A percentile compares a stretch with the other conserved stretches of the same genome.
These are phyloP conservation scores for Rhypophila decipiens DNA, from an alignment of 495 filamentous ascomycete species.

Conservation along the genomic window DNA sequence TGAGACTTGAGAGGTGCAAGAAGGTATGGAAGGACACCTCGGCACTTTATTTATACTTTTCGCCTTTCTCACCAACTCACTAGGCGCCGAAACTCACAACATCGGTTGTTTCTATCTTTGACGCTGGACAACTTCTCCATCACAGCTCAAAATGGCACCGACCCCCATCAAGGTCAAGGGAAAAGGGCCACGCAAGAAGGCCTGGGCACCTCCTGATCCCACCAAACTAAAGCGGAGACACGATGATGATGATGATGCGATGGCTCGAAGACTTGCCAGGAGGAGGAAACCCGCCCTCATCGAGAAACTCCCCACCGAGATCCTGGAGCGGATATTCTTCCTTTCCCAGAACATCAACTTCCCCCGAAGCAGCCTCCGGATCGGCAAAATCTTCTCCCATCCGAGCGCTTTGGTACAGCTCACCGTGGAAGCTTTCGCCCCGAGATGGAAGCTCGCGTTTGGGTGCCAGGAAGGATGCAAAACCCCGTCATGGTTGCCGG, in stretches of 20 bases:
- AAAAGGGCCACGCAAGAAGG: constrained; percentile 9
- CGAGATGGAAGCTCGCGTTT: constrained; percentile 33
- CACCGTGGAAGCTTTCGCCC: constrained; percentile 26
- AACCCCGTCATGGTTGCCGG: constrained; percentile 3
- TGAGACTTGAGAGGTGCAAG: no score
- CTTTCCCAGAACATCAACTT: constrained; percentile 34
- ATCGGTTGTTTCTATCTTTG: no score
- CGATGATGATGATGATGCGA: background rate
- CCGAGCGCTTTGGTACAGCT: constrained; percentile 18
- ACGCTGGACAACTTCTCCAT: no score
- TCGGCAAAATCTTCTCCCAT: constrained; percentile 29
- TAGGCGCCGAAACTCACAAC: no score
- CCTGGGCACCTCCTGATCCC: constrained; percentile 15
- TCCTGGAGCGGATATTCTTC: constrained; percentile 36
- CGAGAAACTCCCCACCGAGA: constrained; percentile 33
- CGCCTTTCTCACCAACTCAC: no score
- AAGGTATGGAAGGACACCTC: no score
- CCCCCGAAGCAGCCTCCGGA: constrained; percentile 24
- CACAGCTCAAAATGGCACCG: constrained; percentile 15
- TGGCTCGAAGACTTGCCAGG: constrained; percentile 7
- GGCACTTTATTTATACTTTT: no score
- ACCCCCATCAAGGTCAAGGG: constrained; percentile 22
- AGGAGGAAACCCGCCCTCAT: constrained; percentile 20
- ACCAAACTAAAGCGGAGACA: constrained; percentile 2
- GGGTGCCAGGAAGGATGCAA: constrained; percentile 5